phyloP scores from a whole-genome alignment of 2,329 filamentous ascomycete genomes.

The Leptographium lundbergii region DNA sequence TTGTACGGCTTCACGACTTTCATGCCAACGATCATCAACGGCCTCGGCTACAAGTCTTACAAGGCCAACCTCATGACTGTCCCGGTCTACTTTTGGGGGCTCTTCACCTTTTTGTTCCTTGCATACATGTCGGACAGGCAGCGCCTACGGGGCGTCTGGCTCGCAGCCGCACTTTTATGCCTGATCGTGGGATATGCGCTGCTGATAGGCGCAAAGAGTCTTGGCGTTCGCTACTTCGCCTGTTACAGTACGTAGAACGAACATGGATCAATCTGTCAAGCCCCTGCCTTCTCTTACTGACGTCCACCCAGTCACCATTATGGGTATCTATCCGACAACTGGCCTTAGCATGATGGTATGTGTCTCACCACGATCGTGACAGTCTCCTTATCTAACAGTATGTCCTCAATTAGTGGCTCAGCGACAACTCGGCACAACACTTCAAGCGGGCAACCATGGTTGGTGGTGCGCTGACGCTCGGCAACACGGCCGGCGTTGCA shows the following conservation, averaged over 20 bases:
- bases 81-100: slow-evolving; percentile 18
- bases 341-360: slow-evolving; percentile 23
- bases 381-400: neutral
- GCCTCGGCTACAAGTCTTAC: slow-evolving; percentile 20
- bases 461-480: slow-evolving; percentile 12
- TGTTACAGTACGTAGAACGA: neutral
- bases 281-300: neutral
- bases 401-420: slow-evolving; percentile 24
- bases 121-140: slow-evolving; percentile 17
- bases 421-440: slow-evolving; percentile 32
- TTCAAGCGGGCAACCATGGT: slow-evolving; percentile 32
- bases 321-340: slow-evolving; percentile 18
- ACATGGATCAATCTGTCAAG: neutral
- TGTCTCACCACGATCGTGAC: neutral
- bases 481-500: slow-evolving; percentile 15
- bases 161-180: slow-evolving; percentile 12
- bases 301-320: neutral
- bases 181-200: slow-evolving; percentile 19
- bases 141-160: slow-evolving; percentile 13
- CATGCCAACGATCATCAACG: slow-evolving; percentile 22
- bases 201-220: slow-evolving; percentile 16
- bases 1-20: slow-evolving; percentile 23
- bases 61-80: slow-evolving; percentile 22
- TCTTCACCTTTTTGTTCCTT: slow-evolving; percentile 16
- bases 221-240: slow-evolving; percentile 14